Evolutionary conservation across 441 rosid genomes (phyloP).

Genomic region (Kokia cookei): DNA sequence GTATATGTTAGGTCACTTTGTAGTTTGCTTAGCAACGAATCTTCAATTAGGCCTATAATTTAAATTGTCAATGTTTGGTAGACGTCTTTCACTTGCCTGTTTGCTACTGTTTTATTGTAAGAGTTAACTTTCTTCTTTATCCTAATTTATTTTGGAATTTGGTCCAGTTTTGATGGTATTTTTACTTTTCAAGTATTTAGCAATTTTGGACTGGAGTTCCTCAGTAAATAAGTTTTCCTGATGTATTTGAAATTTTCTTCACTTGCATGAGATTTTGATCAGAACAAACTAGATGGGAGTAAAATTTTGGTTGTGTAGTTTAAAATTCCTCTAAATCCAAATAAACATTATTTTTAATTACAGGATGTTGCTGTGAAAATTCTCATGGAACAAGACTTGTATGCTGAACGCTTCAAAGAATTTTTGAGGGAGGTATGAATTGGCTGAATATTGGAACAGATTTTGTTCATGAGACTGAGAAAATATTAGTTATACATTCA

Average conservation of each 20-base stretch:
- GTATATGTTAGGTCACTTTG: neutral
- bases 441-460: conserved; percentile 5
- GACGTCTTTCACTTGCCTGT: neutral
- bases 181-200: neutral
- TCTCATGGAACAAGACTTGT: conserved; percentile 98
- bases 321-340: neutral
- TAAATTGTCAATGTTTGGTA: neutral
- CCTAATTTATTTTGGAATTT: neutral
- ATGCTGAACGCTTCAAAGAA: conserved; percentile 81
- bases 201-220: neutral
- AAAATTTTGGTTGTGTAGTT: neutral
- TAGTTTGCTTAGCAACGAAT: neutral
- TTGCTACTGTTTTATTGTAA: neutral
- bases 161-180: neutral
- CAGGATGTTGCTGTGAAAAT: conserved; percentile 99
- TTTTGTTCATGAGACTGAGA: neutral
- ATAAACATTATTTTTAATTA: conserved; percentile 9
- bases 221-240: neutral
- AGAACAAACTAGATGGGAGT: neutral
- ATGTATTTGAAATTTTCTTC: neutral
- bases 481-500: neutral
- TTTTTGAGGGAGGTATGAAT: conserved; percentile 83
- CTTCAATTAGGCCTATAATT: neutral
- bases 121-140: neutral
- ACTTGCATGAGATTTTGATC: neutral